phyloP scores from a whole-genome alignment of 2,329 filamentous ascomycete species.

The Talaromyces atroroseus region DNA sequence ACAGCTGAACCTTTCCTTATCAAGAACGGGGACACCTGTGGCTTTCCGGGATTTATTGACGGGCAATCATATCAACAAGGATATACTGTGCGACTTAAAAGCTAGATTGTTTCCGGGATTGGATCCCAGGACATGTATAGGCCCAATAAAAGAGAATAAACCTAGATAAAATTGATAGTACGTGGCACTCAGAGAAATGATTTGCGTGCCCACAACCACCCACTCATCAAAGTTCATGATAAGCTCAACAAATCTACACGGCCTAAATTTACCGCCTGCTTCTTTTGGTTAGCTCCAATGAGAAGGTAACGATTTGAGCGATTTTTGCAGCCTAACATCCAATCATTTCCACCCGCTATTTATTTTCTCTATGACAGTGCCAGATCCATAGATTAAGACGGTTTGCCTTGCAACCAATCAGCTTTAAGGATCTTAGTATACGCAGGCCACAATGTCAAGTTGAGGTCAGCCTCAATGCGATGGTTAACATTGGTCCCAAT shows the following conservation, averaged over 20 bases:
- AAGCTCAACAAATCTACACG: not conserved
- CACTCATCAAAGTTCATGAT: not conserved
- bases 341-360: no score
- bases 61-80: not conserved
- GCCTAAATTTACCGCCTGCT: not conserved
- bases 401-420: no score
- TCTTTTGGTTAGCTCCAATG: not conserved
- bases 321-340: no score
- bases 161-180: not conserved
- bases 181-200: not conserved
- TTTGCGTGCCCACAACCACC: not conserved
- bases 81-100: not conserved
- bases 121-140: not conserved
- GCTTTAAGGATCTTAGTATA: not conserved
- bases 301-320: no score
- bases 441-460: no score
- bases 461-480: no score
- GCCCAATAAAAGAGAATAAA: not conserved
- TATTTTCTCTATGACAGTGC: no score
- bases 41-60: not conserved
- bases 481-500: no score
- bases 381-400: no score
- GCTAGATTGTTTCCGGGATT: not conserved
- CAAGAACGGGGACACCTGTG: not conserved
- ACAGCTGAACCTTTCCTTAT: not conserved